Evolutionary conservation across 805 yeast species (phyloP).

Genomic region (Pichia insulana): DNA sequence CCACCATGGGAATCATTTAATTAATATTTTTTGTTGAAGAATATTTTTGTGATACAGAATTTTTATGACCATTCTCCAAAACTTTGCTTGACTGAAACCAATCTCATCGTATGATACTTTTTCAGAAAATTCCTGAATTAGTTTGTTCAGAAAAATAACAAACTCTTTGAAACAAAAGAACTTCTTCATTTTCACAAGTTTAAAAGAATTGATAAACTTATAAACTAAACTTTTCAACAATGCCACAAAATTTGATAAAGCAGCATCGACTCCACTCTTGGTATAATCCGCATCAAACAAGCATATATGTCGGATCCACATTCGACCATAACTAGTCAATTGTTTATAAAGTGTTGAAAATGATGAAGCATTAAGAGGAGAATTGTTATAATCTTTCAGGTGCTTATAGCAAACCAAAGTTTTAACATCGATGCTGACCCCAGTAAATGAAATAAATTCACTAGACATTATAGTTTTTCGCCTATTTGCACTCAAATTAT

Average conservation of each 20-base stretch:
- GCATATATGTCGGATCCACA: conserved; percentile 2
- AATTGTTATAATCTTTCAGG: conserved; percentile 8
- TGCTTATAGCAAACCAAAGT: conserved; percentile 31
- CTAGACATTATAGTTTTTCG: conserved; percentile 29
- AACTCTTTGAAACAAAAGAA: conserved; percentile 4
- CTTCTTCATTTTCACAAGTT: conserved; percentile 8
- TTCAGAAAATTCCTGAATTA: neutral
- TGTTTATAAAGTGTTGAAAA: conserved; percentile 17
- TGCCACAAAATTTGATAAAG: conserved; percentile 11
- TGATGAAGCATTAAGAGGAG: conserved; percentile 8
- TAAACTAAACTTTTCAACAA: conserved; percentile 14
- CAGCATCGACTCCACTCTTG: conserved; percentile 12
- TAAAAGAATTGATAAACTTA: conserved; percentile 16
- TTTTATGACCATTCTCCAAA: conserved; percentile 2
- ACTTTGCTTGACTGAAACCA: neutral
- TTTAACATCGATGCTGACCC: conserved; percentile 28
- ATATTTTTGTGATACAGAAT: conserved; percentile 4
- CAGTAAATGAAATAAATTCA: conserved; percentile 32
- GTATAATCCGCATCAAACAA: conserved; percentile 16
- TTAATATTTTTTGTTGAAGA: neutral
- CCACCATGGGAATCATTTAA: conserved; percentile 28
- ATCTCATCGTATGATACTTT: neutral
- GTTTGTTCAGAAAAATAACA: conserved; percentile 3
- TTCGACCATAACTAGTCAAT: conserved; percentile 4
- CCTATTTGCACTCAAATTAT: conserved; percentile 33